Conservation (phyloP, 2,329 filamentous ascomycete species). For the Alternaria ventricosa region DNA sequence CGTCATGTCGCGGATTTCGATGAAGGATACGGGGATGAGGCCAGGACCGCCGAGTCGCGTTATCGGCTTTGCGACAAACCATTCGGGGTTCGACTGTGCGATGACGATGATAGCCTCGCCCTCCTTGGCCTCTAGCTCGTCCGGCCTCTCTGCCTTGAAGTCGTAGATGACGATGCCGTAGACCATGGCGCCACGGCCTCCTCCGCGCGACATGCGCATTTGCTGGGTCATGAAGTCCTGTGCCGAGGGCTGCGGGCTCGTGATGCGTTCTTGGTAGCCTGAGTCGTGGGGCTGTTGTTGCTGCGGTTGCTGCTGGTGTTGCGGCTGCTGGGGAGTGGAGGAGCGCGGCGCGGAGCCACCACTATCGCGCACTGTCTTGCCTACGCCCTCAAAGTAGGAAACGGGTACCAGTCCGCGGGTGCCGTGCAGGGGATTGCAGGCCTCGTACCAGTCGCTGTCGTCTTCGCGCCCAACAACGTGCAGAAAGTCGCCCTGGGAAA, state of each 20-base stretch:
- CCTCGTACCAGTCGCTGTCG: conserved; percentile 96
- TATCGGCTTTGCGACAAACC: conserved; percentile 99
- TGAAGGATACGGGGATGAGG: conserved; percentile 93
- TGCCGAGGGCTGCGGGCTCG: conserved; percentile 39
- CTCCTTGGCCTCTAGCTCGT: conserved; percentile 92
- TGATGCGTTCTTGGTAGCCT: conserved; percentile 73
- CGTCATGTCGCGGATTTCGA: conserved; percentile 94
- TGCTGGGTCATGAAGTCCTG: conserved; percentile 37
- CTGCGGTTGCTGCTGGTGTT: conserved; percentile 55
- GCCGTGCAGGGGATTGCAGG: conserved; percentile 90
- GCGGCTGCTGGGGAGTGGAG: conserved; percentile 45
- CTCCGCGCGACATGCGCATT: conserved; percentile 50
- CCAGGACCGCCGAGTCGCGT: conserved; percentile 93
- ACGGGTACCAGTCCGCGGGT: conserved; percentile 92
- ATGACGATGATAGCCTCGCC: conserved; percentile 98
- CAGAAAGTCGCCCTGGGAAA: conserved; percentile 95
- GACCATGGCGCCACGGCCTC: conserved; percentile 80
- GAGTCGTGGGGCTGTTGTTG: conserved; percentile 79
- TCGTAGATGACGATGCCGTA: conserved; percentile 98
- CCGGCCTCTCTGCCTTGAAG: conserved; percentile 92
- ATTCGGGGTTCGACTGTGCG: conserved; percentile 96
- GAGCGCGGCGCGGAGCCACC: conserved; percentile 55
- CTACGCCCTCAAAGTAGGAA: conserved; percentile 88
- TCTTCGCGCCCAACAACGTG: conserved; percentile 97
- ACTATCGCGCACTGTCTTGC: conserved; percentile 91